A percentile compares a stretch with the other conserved stretches of the same genome.
Conservation (phyloP, 441 rosid genomes). For the Kokia cookei region DNA sequence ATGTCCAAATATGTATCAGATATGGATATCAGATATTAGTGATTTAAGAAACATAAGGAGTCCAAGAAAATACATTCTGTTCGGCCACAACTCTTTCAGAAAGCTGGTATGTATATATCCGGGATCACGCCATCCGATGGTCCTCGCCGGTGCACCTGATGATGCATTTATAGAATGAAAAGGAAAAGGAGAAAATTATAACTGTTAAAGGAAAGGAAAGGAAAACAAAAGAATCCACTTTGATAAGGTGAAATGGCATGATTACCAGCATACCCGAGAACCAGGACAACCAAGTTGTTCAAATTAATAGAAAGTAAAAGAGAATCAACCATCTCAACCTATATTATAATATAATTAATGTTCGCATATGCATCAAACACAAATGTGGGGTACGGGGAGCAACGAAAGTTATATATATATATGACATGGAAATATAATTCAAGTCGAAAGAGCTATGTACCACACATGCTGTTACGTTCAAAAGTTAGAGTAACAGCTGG, state of each 20-base stretch:
- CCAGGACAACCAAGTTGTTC: not conserved
- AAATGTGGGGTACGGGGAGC: not conserved
- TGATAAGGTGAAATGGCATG: not conserved
- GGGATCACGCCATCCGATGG: constrained; percentile 95
- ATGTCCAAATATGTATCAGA: not conserved
- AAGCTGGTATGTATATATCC: constrained; percentile 81
- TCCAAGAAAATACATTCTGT: constrained; percentile 27
- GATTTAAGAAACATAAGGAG: not conserved
- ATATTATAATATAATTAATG: not conserved
- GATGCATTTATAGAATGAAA: not conserved
- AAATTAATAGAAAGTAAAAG: not conserved
- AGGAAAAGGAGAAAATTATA: not conserved
- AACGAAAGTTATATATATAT: not conserved
- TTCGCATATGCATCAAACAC: not conserved
- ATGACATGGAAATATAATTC: not conserved
- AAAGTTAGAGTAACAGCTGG: constrained; percentile 79
- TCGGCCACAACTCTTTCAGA: constrained; percentile 74
- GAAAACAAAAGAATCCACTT: not conserved
- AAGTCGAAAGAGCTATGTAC: constrained; percentile 21
- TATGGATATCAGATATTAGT: too few species aligned
- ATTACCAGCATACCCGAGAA: not conserved
- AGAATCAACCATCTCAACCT: not conserved
- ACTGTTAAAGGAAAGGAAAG: not conserved
- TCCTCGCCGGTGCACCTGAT: constrained; percentile 78
- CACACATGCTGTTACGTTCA: constrained; percentile 62